These are phyloP conservation scores for Plantago elongata DNA, from an alignment of 257 asterid species.

Conservation along the genomic window DNA sequence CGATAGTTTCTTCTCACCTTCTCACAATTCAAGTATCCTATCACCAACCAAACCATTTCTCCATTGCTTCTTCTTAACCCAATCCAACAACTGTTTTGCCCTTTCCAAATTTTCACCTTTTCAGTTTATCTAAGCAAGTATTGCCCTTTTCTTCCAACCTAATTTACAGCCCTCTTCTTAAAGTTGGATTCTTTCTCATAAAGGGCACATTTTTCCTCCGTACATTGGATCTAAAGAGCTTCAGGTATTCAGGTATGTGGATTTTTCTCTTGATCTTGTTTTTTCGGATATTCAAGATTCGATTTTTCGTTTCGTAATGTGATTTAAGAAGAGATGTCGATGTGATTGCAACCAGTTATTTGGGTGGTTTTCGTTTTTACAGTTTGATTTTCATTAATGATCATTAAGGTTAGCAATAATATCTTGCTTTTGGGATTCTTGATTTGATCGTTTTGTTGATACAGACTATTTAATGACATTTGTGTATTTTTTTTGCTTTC, in stretches of 20 bases:
- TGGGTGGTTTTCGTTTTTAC: no score
- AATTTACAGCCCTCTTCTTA: conserved; percentile 16
- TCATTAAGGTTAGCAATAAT: no score
- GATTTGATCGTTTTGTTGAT: no score
- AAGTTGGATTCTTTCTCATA: conserved; percentile 10
- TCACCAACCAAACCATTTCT: conserved; percentile 27
- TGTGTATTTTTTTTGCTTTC: no score
- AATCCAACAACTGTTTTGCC: conserved; percentile 7
- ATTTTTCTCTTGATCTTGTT: neutral
- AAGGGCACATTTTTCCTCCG: neutral
- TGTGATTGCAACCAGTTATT: conserved; percentile 17
- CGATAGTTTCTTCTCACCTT: conserved; percentile 46
- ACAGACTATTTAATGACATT: no score
- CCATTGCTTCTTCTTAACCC: conserved; percentile 6
- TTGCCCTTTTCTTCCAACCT: conserved; percentile 26
- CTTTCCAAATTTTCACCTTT: conserved; percentile 15
- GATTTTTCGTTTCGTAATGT: conserved; percentile 4
- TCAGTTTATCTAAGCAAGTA: conserved; percentile 27
- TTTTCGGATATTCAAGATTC: conserved; percentile 19
- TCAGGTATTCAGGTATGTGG: conserved; percentile 5
- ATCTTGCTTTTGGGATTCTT: no score
- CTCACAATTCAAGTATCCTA: conserved; percentile 22
- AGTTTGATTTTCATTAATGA: no score
- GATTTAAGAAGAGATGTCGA: conserved; percentile 22
- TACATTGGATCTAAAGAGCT: neutral